phyloP scores from a whole-genome alignment of 164 flowering plant genomes.

The Vitis vinifera region DNA sequence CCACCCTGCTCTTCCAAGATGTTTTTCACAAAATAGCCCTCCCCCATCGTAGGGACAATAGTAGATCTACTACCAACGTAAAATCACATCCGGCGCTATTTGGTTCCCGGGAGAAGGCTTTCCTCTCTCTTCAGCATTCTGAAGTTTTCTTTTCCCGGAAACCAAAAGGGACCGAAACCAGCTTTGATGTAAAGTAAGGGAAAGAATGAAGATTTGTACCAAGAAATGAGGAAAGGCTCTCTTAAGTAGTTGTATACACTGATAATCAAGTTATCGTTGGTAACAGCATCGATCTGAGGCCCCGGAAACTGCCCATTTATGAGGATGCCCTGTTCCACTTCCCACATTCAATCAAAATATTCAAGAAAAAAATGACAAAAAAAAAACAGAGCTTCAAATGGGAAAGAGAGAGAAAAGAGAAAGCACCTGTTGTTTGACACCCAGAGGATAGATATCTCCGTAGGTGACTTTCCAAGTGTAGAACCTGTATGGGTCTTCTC shows the following conservation, averaged over 20 bases:
- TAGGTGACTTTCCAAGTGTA: conserved; percentile 65
- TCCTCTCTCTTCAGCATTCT: too few species aligned
- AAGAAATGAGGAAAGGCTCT: conserved; percentile 95
- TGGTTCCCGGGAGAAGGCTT: too few species aligned
- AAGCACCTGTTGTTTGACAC: conserved; percentile 63
- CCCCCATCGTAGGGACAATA: too few species aligned
- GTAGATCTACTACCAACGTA: too few species aligned
- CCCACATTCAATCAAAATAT: not conserved
- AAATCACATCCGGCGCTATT: too few species aligned
- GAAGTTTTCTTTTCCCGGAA: too few species aligned
- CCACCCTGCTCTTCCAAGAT: too few species aligned
- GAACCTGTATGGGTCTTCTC: conserved; percentile 63
- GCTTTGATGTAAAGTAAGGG: too few species aligned
- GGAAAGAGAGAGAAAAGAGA: not conserved
- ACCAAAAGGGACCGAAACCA: too few species aligned
- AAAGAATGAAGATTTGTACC: conserved; percentile 34
- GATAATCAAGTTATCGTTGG: conserved; percentile 89
- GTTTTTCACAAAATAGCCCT: too few species aligned
- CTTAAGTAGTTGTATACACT: conserved; percentile 76
- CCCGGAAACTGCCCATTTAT: conserved; percentile 99
- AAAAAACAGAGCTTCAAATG: not conserved
- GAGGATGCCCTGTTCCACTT: conserved; percentile 83
- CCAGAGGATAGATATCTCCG: conserved; percentile 63
- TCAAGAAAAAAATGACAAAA: not conserved
- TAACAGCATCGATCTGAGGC: conserved; percentile 81